Evolutionary conservation across 2,329 filamentous ascomycete species (phyloP).

Genomic region (Xylaria sp.): DNA sequence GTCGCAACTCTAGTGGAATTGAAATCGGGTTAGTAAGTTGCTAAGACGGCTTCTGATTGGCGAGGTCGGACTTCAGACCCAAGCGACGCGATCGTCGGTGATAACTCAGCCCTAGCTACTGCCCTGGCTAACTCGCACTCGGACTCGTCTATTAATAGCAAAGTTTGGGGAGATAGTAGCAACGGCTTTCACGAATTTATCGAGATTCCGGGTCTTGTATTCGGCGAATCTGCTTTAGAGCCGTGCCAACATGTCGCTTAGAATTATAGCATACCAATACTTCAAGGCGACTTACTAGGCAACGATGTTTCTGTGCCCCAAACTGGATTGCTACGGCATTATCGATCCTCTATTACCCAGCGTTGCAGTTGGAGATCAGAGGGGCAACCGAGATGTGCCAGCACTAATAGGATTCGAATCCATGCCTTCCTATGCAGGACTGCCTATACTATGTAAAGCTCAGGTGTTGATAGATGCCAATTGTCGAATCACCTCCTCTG

Average conservation of each 20-base stretch:
- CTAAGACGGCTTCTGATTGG: slow-evolving; percentile 25
- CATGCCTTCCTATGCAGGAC: no score
- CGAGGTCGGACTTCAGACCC: slow-evolving; percentile 23
- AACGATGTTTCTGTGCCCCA: no score
- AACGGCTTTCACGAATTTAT: background rate
- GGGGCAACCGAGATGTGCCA: no score
- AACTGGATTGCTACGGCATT: no score
- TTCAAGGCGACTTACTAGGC: background rate
- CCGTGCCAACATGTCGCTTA: background rate
- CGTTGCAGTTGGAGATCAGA: background rate
- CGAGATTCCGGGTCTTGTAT: background rate
- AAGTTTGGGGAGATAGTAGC: background rate
- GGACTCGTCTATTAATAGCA: background rate
- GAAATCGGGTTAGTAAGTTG: background rate
- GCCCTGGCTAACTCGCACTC: background rate
- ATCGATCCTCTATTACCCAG: no score
- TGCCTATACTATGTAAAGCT: no score
- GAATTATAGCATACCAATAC: background rate
- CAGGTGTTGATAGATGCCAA: background rate
- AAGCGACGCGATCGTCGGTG: background rate
- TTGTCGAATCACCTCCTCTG: background rate
- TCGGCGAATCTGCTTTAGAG: background rate
- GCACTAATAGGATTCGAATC: no score
- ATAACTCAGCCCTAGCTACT: background rate
- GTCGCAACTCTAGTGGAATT: background rate